Conservation (phyloP, 2,329 filamentous ascomycete species). For the Malbranchea zuffiana region DNA sequence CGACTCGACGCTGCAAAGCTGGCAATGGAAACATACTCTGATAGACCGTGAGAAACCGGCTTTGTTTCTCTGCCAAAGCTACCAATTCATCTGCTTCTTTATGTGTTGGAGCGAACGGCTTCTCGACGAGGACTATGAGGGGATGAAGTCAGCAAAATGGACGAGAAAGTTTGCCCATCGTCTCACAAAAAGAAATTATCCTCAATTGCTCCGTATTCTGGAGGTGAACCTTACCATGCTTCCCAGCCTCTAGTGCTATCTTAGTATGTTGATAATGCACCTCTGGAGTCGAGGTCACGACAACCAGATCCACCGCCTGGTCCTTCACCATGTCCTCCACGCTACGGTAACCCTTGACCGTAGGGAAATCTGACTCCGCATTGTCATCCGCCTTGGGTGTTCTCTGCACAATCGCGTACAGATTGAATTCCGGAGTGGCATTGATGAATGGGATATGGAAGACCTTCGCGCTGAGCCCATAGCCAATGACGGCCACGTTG, state of each 20-base stretch:
- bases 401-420: conserved; percentile 68
- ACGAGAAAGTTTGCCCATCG: too few species aligned
- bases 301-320: conserved; percentile 54
- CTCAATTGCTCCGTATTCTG: not conserved
- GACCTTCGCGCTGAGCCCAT: conserved; percentile 59
- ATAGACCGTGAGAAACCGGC: conserved; percentile 54
- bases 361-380: conserved; percentile 57
- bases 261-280: conserved; percentile 58
- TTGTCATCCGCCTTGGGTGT: conserved; percentile 54
- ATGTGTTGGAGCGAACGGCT: conserved; percentile 66
- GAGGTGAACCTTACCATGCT: conserved; percentile 43
- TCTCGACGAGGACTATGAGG: conserved; percentile 61
- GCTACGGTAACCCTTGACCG: conserved; percentile 52
- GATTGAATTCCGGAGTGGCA: conserved; percentile 51
- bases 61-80: conserved; percentile 41
- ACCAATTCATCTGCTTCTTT: conserved; percentile 56
- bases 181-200: conserved; percentile 15
- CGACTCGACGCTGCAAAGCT: too few species aligned
- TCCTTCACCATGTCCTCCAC: conserved; percentile 55
- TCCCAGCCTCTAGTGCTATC: conserved; percentile 55
- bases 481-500: conserved; percentile 51
- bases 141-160: too few species aligned
- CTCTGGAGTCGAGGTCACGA: conserved; percentile 61
- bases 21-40: conserved; percentile 41
- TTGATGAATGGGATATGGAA: conserved; percentile 75